Percentiles rank a stretch among this genome's conserved stretches.
These are phyloP conservation scores for Chytridium lagenaria DNA, from an alignment of 371 early-diverging fungal species.

Conservation along the genomic window DNA sequence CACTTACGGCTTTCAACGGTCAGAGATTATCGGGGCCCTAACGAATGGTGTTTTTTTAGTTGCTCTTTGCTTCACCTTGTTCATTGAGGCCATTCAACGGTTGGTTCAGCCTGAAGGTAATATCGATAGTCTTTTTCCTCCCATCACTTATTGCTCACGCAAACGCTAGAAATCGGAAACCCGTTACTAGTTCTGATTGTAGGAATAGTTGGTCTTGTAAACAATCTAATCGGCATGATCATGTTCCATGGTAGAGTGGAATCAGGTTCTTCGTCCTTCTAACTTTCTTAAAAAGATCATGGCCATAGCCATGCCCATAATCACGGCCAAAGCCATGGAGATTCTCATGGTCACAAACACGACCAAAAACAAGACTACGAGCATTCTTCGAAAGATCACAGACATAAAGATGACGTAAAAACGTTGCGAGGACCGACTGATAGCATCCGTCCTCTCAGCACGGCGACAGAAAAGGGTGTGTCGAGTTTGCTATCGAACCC, in stretches of 20 bases:
- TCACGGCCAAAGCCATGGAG: constrained; percentile 35
- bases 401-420: background rate
- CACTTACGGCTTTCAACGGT: constrained; percentile 91
- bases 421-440: background rate
- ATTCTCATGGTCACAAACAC: constrained; percentile 6
- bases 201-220: constrained; percentile 80
- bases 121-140: constrained; percentile 5
- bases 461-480: background rate
- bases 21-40: constrained; percentile 91
- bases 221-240: constrained; percentile 58
- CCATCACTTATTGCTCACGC: too few relatives aligned
- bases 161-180: constrained; percentile 70
- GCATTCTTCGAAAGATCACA: background rate
- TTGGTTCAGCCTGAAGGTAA: constrained; percentile 51
- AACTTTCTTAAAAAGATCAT: constrained; percentile 18
- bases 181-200: constrained; percentile 82
- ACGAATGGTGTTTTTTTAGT: constrained; percentile 89
- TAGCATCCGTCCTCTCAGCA: background rate
- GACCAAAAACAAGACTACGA: background rate
- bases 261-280: background rate
- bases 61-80: constrained; percentile 86
- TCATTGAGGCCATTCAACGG: constrained; percentile 87
- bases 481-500: background rate
- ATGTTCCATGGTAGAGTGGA: constrained; percentile 28
- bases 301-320: constrained; percentile 44